A percentile compares a stretch with the other conserved stretches of the same genome.
These are phyloP conservation scores for Colletotrichum nymphaeae DNA, from an alignment of 2,329 filamentous ascomycete genomes.

Conservation along the genomic window DNA sequence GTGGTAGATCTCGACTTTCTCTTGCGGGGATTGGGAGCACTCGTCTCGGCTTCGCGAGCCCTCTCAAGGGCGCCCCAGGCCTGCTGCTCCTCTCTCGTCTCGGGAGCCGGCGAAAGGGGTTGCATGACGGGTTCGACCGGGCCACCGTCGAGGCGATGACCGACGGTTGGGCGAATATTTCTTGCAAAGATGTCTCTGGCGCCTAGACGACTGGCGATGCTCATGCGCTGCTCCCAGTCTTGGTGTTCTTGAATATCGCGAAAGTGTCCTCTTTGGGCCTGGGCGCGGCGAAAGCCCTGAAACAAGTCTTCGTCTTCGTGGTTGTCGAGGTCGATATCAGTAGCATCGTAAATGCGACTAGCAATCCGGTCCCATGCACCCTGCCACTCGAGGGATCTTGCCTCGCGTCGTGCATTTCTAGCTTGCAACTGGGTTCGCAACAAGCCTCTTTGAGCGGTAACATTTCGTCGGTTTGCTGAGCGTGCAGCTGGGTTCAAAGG, in stretches of 20 bases:
- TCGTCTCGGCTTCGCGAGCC: conserved; percentile 75
- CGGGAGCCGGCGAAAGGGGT: conserved; percentile 43
- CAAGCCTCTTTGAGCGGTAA: conserved; percentile 47
- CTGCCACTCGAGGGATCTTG: conserved; percentile 87
- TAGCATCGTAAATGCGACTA: conserved; percentile 71
- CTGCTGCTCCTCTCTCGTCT: conserved; percentile 82
- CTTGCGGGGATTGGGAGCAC: conserved; percentile 68
- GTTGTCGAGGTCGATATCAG: conserved; percentile 84
- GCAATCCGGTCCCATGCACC: conserved; percentile 81
- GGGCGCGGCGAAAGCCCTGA: conserved; percentile 64
- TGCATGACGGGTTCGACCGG: conserved; percentile 37
- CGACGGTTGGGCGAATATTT: conserved; percentile 66
- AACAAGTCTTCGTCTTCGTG: conserved; percentile 80
- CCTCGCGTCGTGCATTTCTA: conserved; percentile 66
- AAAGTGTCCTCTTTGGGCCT: conserved; percentile 58
- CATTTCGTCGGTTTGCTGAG: conserved; percentile 18
- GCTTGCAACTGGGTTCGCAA: conserved; percentile 69
- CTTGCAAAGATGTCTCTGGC: conserved; percentile 78
- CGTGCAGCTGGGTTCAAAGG: conserved; percentile 20
- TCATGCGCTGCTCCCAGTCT: conserved; percentile 86
- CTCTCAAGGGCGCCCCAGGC: conserved; percentile 94
- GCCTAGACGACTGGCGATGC: conserved; percentile 83
- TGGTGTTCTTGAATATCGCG: conserved; percentile 68
- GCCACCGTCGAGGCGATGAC: conserved; percentile 69
- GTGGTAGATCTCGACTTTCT: conserved; percentile 79